These are phyloP conservation scores for Tremellales sp. DNA, from an alignment of 1,284 basidiomycete species.

Conservation along the genomic window DNA sequence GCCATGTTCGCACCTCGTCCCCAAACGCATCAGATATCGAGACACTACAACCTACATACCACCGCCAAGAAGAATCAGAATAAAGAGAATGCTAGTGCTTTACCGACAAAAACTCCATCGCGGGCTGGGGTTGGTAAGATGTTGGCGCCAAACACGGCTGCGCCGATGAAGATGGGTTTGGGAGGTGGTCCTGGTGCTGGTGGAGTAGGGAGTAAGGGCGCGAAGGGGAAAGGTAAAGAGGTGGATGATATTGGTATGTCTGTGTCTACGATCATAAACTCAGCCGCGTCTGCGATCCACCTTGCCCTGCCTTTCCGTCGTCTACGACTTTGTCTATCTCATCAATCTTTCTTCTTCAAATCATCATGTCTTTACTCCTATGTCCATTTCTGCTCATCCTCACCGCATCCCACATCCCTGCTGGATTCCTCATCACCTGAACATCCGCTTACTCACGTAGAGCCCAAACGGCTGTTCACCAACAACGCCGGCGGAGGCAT, in stretches of 20 bases:
- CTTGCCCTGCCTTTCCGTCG: no score
- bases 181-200: neutral
- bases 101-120: constrained; percentile 33
- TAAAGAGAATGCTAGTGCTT: constrained; percentile 27
- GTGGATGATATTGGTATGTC: constrained; percentile 29
- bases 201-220: neutral
- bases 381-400: no score
- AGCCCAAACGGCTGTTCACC: no score
- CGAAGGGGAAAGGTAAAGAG: constrained; percentile 24
- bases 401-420: no score
- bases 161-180: constrained; percentile 25
- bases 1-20: constrained; percentile 28
- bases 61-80: constrained; percentile 21
- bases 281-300: neutral
- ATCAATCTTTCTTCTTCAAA: no score
- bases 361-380: no score
- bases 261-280: neutral
- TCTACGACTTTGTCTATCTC: no score
- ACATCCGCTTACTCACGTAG: no score
- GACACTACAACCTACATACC: constrained; percentile 16
- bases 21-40: constrained; percentile 16
- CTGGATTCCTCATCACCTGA: no score
- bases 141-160: constrained; percentile 19
- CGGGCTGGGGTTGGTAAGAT: constrained; percentile 9
- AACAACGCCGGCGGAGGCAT: neutral